Evolutionary conservation across 345 rosid genomes (phyloP), one percentile per base, ranked within the genome.

Genomic region (Brassica cretica): DNA sequence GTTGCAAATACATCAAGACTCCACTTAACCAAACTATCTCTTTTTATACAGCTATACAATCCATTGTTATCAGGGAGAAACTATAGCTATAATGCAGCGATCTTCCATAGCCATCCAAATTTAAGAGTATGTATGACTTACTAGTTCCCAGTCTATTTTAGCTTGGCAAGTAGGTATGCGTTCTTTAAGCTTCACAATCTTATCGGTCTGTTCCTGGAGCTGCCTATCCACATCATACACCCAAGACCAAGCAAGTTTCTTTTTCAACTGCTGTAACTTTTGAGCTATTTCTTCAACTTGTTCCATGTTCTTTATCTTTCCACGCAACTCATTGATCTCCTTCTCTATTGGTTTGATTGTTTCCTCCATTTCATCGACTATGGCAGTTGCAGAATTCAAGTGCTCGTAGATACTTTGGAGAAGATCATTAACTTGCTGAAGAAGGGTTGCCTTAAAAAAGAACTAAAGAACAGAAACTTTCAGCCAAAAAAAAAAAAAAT

Each of bases 221-320:
- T 89, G 86, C 90, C 80, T 84, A 74, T 95, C 98, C 60, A 87
- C 89, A 80, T 85, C 88, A 71, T 91, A 95, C 37, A 93, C 98
- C 95, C 91, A 92, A 6, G 98, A 88, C 99, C 99, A 95, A 44
- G 99, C 99, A 53, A 95, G 90, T 82, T 88, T 90, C 81, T 90
- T 92, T 77, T 84, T 91, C 78, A 95, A 78, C 56, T 84, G 90
- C 70, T 90, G 90, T 79, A 84, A 86, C 84, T 86, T 83, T 74
- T 82, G 94, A 63, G 97, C 85, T 60, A 95, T 84, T 84, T 89
- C 89, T 78, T 91, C 99, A 67, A 95, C 85, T 59, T 86, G 98
- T 84, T 95, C 95, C 95, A 93, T 88, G 82, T 82, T 91, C 85
- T 86, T 89, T 41, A 95, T 95, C 84, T 90, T 89, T 71, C 76